Base-by-base conservation (phyloP, 305 asterid genomes). In the Caryopteris hybrid region DNA sequence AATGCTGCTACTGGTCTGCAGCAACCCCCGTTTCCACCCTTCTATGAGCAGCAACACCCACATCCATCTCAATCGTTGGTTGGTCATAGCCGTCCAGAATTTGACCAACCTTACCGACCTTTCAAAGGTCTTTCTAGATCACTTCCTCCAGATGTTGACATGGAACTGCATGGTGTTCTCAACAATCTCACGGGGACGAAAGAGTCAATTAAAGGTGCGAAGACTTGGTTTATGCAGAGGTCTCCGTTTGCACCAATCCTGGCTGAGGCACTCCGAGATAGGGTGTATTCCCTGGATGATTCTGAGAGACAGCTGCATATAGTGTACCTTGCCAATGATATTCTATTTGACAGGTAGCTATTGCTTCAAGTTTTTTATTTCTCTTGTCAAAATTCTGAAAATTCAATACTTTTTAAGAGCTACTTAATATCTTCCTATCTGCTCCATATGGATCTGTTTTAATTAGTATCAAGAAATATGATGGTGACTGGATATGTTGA, bases 171-270 rank as follows among this genome's bases (percentile, higher is more conserved):
- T 79, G 88, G 89, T 65, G 89, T 93, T 78, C 85, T 93, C 64
- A 93, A 78, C 81, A 88, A 36, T 78, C 95, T 93, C 58, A 77
- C 88, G 22, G 97, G 98, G 62, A 93, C 97, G 18, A 93, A 93
- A 76, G 98, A 93, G 84, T 93, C 98, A 0, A 93, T 93, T 48
- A 93, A 90, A 84, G 85, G 97, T 76, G 97, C 98, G 25, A 93
- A 93, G 85, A 85, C 84, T 68, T 93, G 98, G 98, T 93, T 93
- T 82, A 93, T 93, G 93, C 98, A 90, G 80, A 82, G 97, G 78
- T 75, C 96, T 70, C 84, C 97, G 57, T 92, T 88, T 71, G 74
- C 78, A 62, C 88, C 92, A 9, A 87, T 82, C 46, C 77, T 90
- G 72, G 96, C 97, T 20, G 98, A 93, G 87, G 95, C 95, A 51